These are phyloP conservation scores for Neonectria hederae DNA, from an alignment of 2,329 filamentous ascomycete genomes.

Conservation along the genomic window DNA sequence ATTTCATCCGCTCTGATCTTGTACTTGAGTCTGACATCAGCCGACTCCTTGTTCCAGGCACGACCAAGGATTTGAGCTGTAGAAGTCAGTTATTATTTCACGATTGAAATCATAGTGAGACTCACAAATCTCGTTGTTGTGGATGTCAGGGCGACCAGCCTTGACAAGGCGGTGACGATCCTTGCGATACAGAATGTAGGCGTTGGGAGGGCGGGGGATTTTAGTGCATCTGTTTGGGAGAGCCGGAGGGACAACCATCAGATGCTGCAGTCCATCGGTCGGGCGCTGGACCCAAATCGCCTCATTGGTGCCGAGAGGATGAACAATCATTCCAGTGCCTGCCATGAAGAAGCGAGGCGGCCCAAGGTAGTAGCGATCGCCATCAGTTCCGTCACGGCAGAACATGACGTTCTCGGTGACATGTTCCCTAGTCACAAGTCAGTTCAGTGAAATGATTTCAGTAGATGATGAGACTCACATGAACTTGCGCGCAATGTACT, in stretches of 20 bases:
- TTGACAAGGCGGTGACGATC: constrained; percentile 50
- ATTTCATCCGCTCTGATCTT: constrained; percentile 44
- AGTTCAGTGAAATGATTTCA: constrained; percentile 1
- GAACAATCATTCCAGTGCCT: constrained; percentile 33
- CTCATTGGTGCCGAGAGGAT: constrained; percentile 24
- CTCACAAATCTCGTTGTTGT: constrained; percentile 57
- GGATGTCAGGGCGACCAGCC: constrained; percentile 46
- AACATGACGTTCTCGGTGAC: constrained; percentile 39
- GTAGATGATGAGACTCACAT: constrained; percentile 31
- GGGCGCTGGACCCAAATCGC: constrained; percentile 37
- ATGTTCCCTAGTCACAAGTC: constrained; percentile 17
- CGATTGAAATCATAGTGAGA: constrained; percentile 16
- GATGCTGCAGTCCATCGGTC: not conserved
- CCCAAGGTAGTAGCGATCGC: constrained; percentile 41
- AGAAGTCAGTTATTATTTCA: constrained; percentile 29
- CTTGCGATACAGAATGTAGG: constrained; percentile 55
- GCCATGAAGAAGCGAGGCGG: constrained; percentile 38
- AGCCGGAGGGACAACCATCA: not conserved
- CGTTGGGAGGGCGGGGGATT: constrained; percentile 53
- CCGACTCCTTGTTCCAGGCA: constrained; percentile 49
- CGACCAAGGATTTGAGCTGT: constrained; percentile 49
- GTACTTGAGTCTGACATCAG: constrained; percentile 45
- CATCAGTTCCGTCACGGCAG: constrained; percentile 39
- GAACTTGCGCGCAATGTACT: constrained; percentile 37
- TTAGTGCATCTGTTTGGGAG: constrained; percentile 17